Conservation (phyloP, 2,329 filamentous ascomycete genomes). For the Dactylonectria estremocensis region DNA sequence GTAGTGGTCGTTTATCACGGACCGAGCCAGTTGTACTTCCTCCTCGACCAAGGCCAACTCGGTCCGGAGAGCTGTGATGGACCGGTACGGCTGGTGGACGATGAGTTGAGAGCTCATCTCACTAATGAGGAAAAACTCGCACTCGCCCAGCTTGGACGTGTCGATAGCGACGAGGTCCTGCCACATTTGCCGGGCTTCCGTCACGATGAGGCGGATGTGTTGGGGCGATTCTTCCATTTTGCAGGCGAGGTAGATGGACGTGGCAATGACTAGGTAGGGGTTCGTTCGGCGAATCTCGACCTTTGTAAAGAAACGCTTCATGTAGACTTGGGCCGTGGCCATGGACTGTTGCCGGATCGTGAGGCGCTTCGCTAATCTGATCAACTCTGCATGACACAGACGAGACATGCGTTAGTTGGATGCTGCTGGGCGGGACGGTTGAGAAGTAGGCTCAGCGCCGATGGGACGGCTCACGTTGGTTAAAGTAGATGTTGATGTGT, state of each 20-base stretch:
- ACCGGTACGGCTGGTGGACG: conserved; percentile 91
- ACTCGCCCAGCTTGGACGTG: conserved; percentile 89
- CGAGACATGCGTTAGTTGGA: conserved; percentile 23
- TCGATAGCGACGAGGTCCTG: conserved; percentile 83
- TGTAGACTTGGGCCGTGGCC: conserved; percentile 94
- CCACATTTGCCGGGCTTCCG: conserved; percentile 89
- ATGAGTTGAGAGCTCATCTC: conserved; percentile 93
- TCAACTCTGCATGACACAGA: conserved; percentile 72
- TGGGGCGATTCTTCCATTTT: conserved; percentile 99
- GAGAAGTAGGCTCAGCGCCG: background rate
- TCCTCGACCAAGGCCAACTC: conserved; percentile 83
- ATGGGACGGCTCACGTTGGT: conserved; percentile 76
- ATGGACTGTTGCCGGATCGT: conserved; percentile 91
- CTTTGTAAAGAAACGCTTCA: conserved; percentile 93
- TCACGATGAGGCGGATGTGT: conserved; percentile 92
- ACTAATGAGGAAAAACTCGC: conserved; percentile 92
- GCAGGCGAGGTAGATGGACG: conserved; percentile 93
- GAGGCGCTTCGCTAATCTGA: conserved; percentile 87
- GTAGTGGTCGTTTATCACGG: conserved; percentile 92
- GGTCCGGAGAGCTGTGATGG: conserved; percentile 78
- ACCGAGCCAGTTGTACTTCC: conserved; percentile 83
- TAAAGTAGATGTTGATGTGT: conserved; percentile 92
- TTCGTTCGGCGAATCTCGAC: conserved; percentile 95
- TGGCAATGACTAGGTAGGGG: conserved; percentile 93
- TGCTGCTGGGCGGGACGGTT: background rate